phyloP scores from a whole-genome alignment of 495 filamentous ascomycete species.

The Penicillium coprophilum region DNA sequence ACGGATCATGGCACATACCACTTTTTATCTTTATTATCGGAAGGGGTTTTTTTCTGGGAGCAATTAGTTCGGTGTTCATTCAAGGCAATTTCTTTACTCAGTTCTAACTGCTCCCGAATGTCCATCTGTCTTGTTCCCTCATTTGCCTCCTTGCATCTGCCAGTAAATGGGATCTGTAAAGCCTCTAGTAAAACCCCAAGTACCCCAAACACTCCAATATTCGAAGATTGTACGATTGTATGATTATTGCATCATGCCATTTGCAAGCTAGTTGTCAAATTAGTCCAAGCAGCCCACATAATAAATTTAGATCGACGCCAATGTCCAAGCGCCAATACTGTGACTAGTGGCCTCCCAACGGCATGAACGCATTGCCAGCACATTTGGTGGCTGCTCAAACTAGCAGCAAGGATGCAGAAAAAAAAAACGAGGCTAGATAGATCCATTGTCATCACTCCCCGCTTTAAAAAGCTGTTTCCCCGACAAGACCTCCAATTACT shows the following conservation, averaged over 20 bases:
- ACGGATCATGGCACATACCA: constrained; percentile 35
- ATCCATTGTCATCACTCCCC: constrained; percentile 5
- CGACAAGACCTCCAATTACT: not conserved
- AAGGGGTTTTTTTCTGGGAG: constrained; percentile 23
- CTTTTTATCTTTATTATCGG: constrained; percentile 27
- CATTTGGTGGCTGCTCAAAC: constrained; percentile 4
- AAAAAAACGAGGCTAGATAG: not conserved
- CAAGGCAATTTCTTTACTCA: constrained; percentile 35
- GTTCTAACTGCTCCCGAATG: constrained; percentile 36
- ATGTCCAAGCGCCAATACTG: constrained; percentile 4
- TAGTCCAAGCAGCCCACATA: not conserved
- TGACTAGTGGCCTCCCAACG: constrained; percentile 6
- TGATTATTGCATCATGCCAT: constrained; percentile 2
- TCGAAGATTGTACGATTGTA: not conserved
- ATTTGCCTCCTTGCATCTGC: constrained; percentile 21
- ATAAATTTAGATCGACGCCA: constrained; percentile 3
- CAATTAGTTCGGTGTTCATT: constrained; percentile 37
- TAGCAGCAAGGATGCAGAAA: constrained; percentile 4
- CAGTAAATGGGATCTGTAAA: constrained; percentile 19
- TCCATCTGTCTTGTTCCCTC: constrained; percentile 37
- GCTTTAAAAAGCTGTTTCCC: constrained; percentile 5
- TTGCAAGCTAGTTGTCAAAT: too few species aligned
- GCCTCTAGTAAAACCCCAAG: not conserved
- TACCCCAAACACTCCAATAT: too few species aligned
- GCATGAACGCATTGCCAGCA: constrained; percentile 10